Percentiles rank a stretch among this genome's conserved stretches.
phyloP scores from a whole-genome alignment of 2,329 filamentous ascomycete genomes.

The Colletotrichum orbiculare region DNA sequence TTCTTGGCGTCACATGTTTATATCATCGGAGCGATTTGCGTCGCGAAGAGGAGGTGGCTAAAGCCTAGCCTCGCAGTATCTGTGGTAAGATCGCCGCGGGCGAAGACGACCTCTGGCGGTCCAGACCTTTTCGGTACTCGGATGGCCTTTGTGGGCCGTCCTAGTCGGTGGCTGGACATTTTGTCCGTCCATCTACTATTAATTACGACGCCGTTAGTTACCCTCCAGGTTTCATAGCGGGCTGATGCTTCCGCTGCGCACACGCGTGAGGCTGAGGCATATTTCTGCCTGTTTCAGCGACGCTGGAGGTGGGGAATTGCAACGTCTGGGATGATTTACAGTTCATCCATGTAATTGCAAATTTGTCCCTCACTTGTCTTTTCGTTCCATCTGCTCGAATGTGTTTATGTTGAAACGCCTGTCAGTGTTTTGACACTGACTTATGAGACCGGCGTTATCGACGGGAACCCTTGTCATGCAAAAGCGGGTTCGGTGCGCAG shows the following conservation, averaged over 20 bases:
- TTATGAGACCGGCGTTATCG: neutral
- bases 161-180: neutral
- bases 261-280: conserved; percentile 8
- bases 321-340: conserved; percentile 14
- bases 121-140: conserved; percentile 8
- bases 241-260: neutral
- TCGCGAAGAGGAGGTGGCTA: conserved; percentile 1
- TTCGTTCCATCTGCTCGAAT: neutral
- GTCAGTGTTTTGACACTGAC: neutral
- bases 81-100: conserved; percentile 20
- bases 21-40: conserved; percentile 8
- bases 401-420: neutral
- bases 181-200: neutral
- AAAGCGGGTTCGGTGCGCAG: too few relatives aligned
- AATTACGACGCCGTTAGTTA: too few relatives aligned
- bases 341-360: conserved; percentile 12
- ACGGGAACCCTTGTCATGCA: too few relatives aligned
- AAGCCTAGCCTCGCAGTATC: conserved; percentile 3
- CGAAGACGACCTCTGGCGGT: conserved; percentile 15
- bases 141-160: neutral
- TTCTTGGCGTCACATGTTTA: conserved; percentile 16
- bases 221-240: neutral
- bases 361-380: conserved; percentile 1
- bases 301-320: neutral
- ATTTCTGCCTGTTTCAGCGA: conserved; percentile 16